phyloP scores from a whole-genome alignment of 192 early-diverging fungal species.

The Martensiomyces pterosporus region DNA sequence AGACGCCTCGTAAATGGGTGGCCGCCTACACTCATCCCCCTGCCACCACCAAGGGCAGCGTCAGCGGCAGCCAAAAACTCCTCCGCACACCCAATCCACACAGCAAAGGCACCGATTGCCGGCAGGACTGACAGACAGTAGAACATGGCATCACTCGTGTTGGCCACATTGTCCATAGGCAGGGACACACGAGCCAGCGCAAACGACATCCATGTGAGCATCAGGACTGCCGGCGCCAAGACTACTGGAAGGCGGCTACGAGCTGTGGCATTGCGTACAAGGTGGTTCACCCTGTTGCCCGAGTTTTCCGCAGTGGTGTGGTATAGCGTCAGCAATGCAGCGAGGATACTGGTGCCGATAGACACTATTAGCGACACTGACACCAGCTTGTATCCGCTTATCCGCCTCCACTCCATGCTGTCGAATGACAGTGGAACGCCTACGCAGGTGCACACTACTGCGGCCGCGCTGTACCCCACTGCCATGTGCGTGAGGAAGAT shows the following conservation, averaged over 20 bases:
- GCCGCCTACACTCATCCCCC: no score
- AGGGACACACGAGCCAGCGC: constrained; percentile 35
- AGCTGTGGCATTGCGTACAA: constrained; percentile 1
- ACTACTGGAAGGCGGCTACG: constrained; percentile 17
- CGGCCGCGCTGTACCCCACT: constrained; percentile 19
- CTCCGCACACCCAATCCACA: constrained; percentile 28
- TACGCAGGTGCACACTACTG: constrained; percentile 25
- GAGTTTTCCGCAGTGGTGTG: constrained; percentile 8
- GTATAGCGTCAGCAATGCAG: constrained; percentile 31
- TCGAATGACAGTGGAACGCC: constrained; percentile 43
- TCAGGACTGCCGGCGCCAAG: constrained; percentile 20
- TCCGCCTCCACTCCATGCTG: constrained; percentile 19
- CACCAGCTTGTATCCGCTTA: constrained; percentile 41
- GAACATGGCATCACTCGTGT: constrained; percentile 43
- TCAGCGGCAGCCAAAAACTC: no score
- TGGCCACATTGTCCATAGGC: constrained; percentile 30
- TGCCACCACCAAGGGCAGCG: no score
- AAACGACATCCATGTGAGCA: constrained; percentile 28
- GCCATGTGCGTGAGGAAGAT: constrained; percentile 33
- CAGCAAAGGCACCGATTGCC: constrained; percentile 10
- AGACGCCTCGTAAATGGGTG: background rate
- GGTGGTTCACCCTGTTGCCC: constrained; percentile 2
- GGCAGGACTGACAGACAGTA: constrained; percentile 45
- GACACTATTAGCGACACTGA: constrained; percentile 29
- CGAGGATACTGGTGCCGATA: constrained; percentile 21